Evolutionary conservation across 2,329 filamentous ascomycete species (phyloP).

Genomic region (Trichoderma endophyticum): DNA sequence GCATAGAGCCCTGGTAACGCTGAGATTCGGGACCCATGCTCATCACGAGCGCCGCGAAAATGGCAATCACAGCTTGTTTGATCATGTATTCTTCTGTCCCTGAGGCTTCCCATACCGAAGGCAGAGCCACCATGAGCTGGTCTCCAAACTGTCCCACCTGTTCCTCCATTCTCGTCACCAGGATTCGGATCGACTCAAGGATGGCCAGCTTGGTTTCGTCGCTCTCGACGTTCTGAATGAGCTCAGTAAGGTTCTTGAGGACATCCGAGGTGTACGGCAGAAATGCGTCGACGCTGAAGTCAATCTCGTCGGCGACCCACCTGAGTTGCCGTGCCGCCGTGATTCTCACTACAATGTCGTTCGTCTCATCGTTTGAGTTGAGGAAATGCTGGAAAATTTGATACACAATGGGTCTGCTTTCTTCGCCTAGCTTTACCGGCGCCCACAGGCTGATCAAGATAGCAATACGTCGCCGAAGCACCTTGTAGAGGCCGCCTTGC

Average conservation of each 20-base stretch:
- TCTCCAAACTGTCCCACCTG: constrained; percentile 68
- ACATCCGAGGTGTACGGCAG: constrained; percentile 72
- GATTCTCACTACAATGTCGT: constrained; percentile 88
- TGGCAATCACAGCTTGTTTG: constrained; percentile 87
- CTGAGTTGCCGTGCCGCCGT: constrained; percentile 85
- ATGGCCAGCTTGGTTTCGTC: constrained; percentile 90
- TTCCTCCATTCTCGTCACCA: constrained; percentile 78
- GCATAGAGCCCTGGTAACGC: constrained; percentile 73
- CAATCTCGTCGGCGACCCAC: constrained; percentile 77
- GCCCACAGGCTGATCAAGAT: constrained; percentile 91
- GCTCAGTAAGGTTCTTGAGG: constrained; percentile 66
- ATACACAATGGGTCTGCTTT: constrained; percentile 72
- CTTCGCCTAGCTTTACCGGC: constrained; percentile 66
- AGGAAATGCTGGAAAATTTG: constrained; percentile 87
- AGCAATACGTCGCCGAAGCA: constrained; percentile 81
- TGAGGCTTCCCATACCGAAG: constrained; percentile 78
- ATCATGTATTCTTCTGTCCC: constrained; percentile 81
- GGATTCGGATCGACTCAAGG: constrained; percentile 76
- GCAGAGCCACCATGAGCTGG: constrained; percentile 75
- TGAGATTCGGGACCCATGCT: constrained; percentile 77
- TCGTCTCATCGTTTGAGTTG: constrained; percentile 69
- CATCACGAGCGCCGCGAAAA: constrained; percentile 79
- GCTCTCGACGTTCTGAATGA: constrained; percentile 76
- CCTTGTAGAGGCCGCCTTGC: constrained; percentile 62
- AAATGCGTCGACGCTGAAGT: constrained; percentile 72